A percentile compares a stretch with the other conserved stretches of the same genome.
phyloP scores from a whole-genome alignment of 306 rosid species.

The Acacia crassicarpa region DNA sequence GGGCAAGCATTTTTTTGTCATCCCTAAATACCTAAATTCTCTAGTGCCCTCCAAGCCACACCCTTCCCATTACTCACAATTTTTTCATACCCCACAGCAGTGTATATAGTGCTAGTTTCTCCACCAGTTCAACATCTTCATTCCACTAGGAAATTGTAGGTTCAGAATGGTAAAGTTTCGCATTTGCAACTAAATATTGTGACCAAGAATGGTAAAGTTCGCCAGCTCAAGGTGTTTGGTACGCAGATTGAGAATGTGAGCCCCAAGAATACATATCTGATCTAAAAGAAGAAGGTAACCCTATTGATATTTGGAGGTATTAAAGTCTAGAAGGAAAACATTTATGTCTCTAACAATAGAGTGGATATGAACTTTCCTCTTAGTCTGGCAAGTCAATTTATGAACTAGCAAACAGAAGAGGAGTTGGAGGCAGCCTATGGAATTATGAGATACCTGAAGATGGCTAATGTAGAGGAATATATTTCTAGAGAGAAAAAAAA shows the following conservation, averaged over 20 bases:
- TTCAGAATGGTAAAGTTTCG: background rate
- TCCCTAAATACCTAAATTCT: background rate
- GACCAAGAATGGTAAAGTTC: background rate
- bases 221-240: background rate
- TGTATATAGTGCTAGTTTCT: background rate
- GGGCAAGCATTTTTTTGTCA: background rate
- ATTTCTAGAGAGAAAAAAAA: background rate
- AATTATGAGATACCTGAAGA: background rate
- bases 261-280: background rate
- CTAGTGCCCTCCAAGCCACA: background rate
- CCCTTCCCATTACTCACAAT: background rate
- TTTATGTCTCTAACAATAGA: background rate
- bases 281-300: background rate
- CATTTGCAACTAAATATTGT: background rate
- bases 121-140: background rate
- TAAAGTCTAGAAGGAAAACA: background rate
- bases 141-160: background rate
- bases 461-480: background rate
- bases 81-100: background rate
- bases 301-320: background rate
- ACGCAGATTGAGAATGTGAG: background rate
- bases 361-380: background rate
- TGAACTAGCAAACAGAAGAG: background rate
- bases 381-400: background rate
- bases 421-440: background rate